These are phyloP conservation scores for Neonectria magnoliae DNA, from an alignment of 2,329 filamentous ascomycete genomes.

Conservation along the genomic window DNA sequence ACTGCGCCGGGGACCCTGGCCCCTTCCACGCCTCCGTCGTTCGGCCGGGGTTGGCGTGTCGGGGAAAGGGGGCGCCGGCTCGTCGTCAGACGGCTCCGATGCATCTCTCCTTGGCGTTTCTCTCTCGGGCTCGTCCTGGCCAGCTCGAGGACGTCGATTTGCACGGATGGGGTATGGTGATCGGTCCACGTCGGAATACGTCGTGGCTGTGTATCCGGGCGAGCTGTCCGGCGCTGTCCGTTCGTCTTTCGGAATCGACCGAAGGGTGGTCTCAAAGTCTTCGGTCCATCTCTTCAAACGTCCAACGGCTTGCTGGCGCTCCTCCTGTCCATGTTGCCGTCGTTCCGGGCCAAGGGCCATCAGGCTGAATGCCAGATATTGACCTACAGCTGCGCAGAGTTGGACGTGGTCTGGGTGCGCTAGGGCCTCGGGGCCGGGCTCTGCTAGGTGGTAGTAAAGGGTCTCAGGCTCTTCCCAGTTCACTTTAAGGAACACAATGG, in stretches of 20 bases:
- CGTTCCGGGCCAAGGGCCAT: constrained; percentile 14
- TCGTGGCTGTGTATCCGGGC: not conserved
- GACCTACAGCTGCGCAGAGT: constrained; percentile 4
- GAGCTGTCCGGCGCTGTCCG: not conserved
- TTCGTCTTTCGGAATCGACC: not conserved
- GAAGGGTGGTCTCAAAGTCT: not conserved
- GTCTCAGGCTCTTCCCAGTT: constrained; percentile 15
- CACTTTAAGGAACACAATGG: constrained; percentile 23
- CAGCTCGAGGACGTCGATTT: too few species aligned
- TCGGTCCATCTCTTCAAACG: not conserved
- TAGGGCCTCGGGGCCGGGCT: not conserved
- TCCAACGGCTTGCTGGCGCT: constrained; percentile 9
- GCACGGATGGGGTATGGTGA: not conserved
- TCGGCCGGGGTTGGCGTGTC: too few species aligned
- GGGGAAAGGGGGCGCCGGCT: too few species aligned
- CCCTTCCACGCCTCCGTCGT: too few species aligned
- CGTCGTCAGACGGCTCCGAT: too few species aligned
- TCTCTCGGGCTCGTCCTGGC: too few species aligned
- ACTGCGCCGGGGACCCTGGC: too few species aligned
- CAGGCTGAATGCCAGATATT: constrained; percentile 19
- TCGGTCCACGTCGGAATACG: not conserved
- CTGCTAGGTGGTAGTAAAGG: constrained; percentile 15
- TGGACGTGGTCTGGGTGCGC: constrained; percentile 2
- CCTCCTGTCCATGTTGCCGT: constrained; percentile 8
- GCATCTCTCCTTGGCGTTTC: too few species aligned